phyloP scores from a whole-genome alignment of 805 yeast genomes.

The Nakazawaea wickerhamii region DNA sequence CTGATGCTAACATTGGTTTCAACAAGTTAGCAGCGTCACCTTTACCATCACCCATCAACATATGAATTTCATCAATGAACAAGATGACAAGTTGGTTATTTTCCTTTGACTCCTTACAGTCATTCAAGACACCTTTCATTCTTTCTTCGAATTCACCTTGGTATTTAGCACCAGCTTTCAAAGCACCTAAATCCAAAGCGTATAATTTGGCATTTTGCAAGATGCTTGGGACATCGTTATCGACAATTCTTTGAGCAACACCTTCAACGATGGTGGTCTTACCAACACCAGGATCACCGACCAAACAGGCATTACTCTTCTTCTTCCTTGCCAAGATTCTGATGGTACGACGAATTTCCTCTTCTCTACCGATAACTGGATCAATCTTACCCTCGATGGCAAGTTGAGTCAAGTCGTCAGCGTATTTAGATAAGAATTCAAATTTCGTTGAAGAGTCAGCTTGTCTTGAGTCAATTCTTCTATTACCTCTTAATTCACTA shows the following conservation, averaged over 20 bases:
- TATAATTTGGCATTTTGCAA: slow-evolving; percentile 75
- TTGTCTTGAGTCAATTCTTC: slow-evolving; percentile 85
- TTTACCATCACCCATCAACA: slow-evolving; percentile 99
- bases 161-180: slow-evolving; percentile 97
- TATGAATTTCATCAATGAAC: slow-evolving; percentile 96
- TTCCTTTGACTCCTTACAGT: slow-evolving; percentile 74
- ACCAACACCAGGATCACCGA: slow-evolving; percentile 99
- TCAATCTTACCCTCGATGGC: slow-evolving; percentile 94
- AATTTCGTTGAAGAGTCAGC: slow-evolving; percentile 85
- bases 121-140: slow-evolving; percentile 92
- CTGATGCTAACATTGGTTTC: slow-evolving; percentile 97
- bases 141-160: slow-evolving; percentile 99
- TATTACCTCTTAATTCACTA: slow-evolving; percentile 78
- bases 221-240: slow-evolving; percentile 90
- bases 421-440: slow-evolving; percentile 86
- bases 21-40: slow-evolving; percentile 94
- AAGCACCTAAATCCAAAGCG: slow-evolving; percentile 90
- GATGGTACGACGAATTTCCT: slow-evolving; percentile 92
- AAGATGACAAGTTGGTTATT: slow-evolving; percentile 64
- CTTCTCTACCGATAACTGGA: slow-evolving; percentile 98
- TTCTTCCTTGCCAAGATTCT: slow-evolving; percentile 95
- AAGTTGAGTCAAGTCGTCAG: slow-evolving; percentile 87
- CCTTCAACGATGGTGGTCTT: slow-evolving; percentile 98
- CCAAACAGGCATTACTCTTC: slow-evolving; percentile 91
- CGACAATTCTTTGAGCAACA: slow-evolving; percentile 94